Evolutionary conservation across 257 asterid species (phyloP).

Genomic region (Avicennia marina): DNA sequence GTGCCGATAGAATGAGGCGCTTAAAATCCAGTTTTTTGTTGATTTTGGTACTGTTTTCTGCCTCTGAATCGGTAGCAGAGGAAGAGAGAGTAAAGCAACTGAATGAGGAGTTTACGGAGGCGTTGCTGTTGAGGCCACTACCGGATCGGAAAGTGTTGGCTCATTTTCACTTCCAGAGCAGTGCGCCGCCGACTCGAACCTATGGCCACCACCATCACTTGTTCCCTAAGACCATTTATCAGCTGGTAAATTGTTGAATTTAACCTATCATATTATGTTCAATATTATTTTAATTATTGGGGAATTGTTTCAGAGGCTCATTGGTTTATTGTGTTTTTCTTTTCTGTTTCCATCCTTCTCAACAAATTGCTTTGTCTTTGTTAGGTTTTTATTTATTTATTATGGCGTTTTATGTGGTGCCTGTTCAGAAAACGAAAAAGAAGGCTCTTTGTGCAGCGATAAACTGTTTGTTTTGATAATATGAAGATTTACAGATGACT

Average conservation of each 20-base stretch:
- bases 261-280: not conserved
- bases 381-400: not conserved
- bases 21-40: conserved; percentile 28
- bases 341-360: not conserved
- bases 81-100: conserved; percentile 21
- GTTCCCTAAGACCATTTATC: conserved; percentile 94
- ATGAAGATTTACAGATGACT: not conserved
- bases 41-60: conserved; percentile 30
- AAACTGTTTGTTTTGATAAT: not conserved
- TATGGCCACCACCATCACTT: conserved; percentile 88
- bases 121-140: conserved; percentile 78
- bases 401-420: too few relatives aligned
- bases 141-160: conserved; percentile 91
- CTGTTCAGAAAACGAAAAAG: too few relatives aligned
- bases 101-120: conserved; percentile 80
- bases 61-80: conserved; percentile 35
- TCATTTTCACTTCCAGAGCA: conserved; percentile 86
- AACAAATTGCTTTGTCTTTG: not conserved
- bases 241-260: conserved; percentile 49
- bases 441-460: not conserved
- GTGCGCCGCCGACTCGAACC: conserved; percentile 62
- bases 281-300: not conserved
- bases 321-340: too few relatives aligned
- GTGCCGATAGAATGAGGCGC: conserved; percentile 34
- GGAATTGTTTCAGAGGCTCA: not conserved